These are phyloP conservation scores for Mycena amicta DNA, from an alignment of 768 basidiomycete species.

Conservation along the genomic window DNA sequence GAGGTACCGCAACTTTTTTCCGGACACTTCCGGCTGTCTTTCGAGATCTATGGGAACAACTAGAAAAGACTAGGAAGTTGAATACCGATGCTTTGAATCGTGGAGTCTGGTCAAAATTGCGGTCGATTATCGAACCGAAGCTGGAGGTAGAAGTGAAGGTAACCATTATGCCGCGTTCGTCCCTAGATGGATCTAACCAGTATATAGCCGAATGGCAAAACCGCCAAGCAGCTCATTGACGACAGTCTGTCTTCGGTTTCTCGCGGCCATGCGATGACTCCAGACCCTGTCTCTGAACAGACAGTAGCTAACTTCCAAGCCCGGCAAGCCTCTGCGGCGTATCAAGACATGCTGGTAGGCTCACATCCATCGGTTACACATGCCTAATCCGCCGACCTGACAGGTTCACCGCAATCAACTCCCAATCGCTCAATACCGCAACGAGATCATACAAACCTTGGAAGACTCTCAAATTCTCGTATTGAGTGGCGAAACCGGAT, in stretches of 20 bases:
- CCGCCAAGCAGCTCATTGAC: constrained; percentile 24
- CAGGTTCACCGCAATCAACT: constrained; percentile 78
- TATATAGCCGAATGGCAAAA: constrained; percentile 29
- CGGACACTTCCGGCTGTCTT: constrained; percentile 79
- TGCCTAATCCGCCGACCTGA: constrained; percentile 1
- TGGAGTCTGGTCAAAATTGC: constrained; percentile 68
- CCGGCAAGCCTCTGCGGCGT: constrained; percentile 64
- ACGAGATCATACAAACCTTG: constrained; percentile 69
- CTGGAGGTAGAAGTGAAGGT: constrained; percentile 48
- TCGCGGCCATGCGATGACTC: constrained; percentile 14
- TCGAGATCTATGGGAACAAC: constrained; percentile 90
- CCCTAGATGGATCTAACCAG: no score
- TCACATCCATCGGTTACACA: neutral
- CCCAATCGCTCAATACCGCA: constrained; percentile 84
- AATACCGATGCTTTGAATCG: constrained; percentile 69
- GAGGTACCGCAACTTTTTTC: constrained; percentile 62
- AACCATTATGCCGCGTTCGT: constrained; percentile 3
- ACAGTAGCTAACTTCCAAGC: constrained; percentile 59
- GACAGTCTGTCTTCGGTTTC: constrained; percentile 7
- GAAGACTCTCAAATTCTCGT: constrained; percentile 83
- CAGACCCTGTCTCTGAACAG: constrained; percentile 44
- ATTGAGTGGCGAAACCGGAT: constrained; percentile 59
- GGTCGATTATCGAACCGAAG: constrained; percentile 65
- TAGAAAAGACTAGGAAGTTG: constrained; percentile 65
- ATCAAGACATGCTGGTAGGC: constrained; percentile 89